Conservation (phyloP, 495 filamentous ascomycete species). For the Penicillium cosmopolitanum region DNA sequence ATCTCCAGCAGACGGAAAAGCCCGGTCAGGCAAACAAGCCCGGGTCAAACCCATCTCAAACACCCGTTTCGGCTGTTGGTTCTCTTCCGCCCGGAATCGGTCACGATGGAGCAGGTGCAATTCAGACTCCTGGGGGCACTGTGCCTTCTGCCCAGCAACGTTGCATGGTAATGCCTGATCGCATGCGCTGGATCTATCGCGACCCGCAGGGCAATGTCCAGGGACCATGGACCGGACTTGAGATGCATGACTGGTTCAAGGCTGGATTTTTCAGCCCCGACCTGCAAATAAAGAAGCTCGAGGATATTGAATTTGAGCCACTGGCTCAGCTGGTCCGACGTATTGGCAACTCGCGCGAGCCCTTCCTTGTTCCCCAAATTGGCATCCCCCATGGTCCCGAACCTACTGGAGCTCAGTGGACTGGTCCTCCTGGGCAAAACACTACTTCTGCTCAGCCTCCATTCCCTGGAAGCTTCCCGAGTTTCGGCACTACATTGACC, state of each 20-base stretch:
- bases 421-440: slow-evolving; percentile 34
- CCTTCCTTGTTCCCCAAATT: slow-evolving; percentile 96
- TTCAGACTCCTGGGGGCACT: slow-evolving; percentile 49
- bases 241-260: slow-evolving; percentile 99
- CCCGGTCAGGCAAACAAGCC: slow-evolving; percentile 33
- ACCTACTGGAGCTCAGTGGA: slow-evolving; percentile 42
- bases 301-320: slow-evolving; percentile 93
- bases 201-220: slow-evolving; percentile 91
- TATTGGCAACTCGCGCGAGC: slow-evolving; percentile 96
- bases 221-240: slow-evolving; percentile 92
- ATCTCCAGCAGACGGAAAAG: slow-evolving; percentile 32
- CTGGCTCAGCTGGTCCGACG: slow-evolving; percentile 93
- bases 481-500: slow-evolving; percentile 95
- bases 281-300: slow-evolving; percentile 88
- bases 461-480: slow-evolving; percentile 93
- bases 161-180: slow-evolving; percentile 98
- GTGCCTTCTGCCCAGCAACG: slow-evolving; percentile 74
- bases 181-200: slow-evolving; percentile 98
- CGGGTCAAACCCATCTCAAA: slow-evolving; percentile 44
- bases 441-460: slow-evolving; percentile 82
- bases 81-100: slow-evolving; percentile 40
- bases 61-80: slow-evolving; percentile 48
- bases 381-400: slow-evolving; percentile 86
- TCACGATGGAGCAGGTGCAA: slow-evolving; percentile 32
- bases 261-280: slow-evolving; percentile 96